Evolutionary conservation across 2,329 filamentous ascomycete species (phyloP).

Genomic region (Trichoderma oligosporum): DNA sequence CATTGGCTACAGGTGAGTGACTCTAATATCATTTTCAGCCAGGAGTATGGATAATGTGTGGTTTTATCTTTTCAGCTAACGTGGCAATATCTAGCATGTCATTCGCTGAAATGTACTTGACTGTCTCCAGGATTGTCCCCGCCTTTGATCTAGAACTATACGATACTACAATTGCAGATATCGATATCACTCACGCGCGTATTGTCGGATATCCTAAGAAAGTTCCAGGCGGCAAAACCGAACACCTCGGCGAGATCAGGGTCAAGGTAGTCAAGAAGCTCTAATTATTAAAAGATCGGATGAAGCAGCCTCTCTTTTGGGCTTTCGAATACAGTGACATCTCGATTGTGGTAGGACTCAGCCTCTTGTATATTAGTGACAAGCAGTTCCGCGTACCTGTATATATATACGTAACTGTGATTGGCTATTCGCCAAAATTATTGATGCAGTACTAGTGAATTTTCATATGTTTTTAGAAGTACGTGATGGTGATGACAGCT

Average conservation of each 20-base stretch:
- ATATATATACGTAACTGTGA: no score
- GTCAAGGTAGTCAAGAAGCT: conserved; percentile 17
- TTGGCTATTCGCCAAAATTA: no score
- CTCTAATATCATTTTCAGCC: background rate
- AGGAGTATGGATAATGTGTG: no score
- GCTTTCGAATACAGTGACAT: no score
- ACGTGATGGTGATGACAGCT: no score
- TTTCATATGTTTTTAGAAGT: no score
- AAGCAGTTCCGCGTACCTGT: no score
- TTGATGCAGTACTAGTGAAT: no score
- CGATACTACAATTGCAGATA: conserved; percentile 19
- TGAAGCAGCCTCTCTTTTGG: no score
- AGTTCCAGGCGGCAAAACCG: background rate
- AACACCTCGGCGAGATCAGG: conserved; percentile 15
- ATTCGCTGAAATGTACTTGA: conserved; percentile 20
- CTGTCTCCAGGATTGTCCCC: conserved; percentile 19
- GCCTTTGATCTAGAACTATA: conserved; percentile 23
- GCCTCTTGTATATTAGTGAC: no score
- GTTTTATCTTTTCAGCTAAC: background rate
- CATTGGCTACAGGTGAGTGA: conserved; percentile 23
- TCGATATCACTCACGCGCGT: conserved; percentile 17
- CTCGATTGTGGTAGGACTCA: no score
- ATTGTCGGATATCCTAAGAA: conserved; percentile 20
- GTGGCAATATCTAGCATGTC: conserved; percentile 16
- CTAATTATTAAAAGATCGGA: no score